These are phyloP conservation scores for Xylariales sp. DNA, from an alignment of 2,329 filamentous ascomycete species.

Conservation along the genomic window DNA sequence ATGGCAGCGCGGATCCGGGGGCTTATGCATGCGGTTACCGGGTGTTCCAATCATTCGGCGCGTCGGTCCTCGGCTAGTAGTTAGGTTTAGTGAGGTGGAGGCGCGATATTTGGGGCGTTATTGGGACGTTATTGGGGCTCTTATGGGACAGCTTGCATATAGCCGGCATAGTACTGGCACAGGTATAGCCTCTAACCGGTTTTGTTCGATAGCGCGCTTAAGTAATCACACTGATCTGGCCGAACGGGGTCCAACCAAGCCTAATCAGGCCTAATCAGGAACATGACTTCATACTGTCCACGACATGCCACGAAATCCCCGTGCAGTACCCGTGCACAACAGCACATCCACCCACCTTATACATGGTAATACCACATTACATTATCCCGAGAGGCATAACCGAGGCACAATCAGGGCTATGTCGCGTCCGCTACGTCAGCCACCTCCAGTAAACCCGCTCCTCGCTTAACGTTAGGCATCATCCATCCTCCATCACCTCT, in stretches of 20 bases:
- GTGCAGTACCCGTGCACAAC: too few relatives aligned
- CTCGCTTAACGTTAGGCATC: constrained; percentile 22
- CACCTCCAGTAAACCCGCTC: too few relatives aligned
- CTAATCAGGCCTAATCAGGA: not conserved
- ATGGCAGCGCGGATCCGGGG: constrained; percentile 33
- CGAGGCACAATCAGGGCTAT: too few relatives aligned
- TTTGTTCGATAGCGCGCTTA: not conserved
- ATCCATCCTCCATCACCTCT: not conserved
- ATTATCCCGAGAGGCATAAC: too few relatives aligned
- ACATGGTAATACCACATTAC: too few relatives aligned
- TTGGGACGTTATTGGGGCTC: not conserved
- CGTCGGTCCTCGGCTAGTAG: constrained; percentile 29
- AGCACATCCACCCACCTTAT: too few relatives aligned
- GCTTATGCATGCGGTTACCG: constrained; percentile 34
- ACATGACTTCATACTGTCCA: not conserved
- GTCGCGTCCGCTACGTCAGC: too few relatives aligned
- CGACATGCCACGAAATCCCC: too few relatives aligned
- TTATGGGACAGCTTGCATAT: constrained; percentile 16
- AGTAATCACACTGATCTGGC: not conserved
- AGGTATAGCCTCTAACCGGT: not conserved
- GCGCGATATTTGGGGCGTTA: not conserved
- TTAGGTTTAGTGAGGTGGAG: not conserved
- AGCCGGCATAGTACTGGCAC: not conserved
- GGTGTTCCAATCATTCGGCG: constrained; percentile 34
- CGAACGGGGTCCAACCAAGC: too few relatives aligned